These are phyloP conservation scores for Trichosporon coremiiforme DNA, from an alignment of 1,284 basidiomycete genomes.

Conservation along the genomic window DNA sequence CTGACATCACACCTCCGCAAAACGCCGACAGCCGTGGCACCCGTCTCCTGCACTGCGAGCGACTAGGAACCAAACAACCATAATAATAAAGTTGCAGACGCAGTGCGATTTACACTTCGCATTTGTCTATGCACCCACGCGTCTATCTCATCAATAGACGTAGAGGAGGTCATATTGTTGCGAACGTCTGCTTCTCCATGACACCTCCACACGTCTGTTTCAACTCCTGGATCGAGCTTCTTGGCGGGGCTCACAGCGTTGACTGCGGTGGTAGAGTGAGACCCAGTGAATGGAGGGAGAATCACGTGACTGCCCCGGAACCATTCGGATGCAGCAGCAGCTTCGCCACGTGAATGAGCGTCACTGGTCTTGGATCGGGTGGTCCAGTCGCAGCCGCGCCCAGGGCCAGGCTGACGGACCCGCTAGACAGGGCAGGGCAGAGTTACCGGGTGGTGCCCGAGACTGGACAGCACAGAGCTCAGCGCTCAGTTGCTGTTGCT, in stretches of 20 bases:
- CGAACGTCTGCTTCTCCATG: not conserved
- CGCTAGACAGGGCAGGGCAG: too few species aligned
- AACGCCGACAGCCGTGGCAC: not conserved
- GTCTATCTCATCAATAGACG: not conserved
- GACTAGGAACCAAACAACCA: slow-evolving; percentile 16
- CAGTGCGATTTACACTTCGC: not conserved
- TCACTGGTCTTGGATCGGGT: not conserved
- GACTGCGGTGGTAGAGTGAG: not conserved
- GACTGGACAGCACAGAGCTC: not conserved
- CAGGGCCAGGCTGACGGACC: not conserved
- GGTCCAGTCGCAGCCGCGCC: not conserved
- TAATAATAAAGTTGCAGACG: slow-evolving; percentile 1
- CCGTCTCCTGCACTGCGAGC: not conserved
- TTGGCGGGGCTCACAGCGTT: too few species aligned
- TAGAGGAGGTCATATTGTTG: too few species aligned
- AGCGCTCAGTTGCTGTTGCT: too few species aligned
- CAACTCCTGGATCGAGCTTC: not conserved
- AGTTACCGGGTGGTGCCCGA: slow-evolving; percentile 8
- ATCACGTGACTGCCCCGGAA: not conserved
- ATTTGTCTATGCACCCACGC: not conserved
- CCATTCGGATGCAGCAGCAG: not conserved
- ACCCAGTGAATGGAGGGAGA: not conserved
- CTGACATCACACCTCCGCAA: slow-evolving; percentile 14
- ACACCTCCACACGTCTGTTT: not conserved
- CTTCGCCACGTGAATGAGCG: not conserved